Conservation (phyloP, 192 early-diverging fungal species). For the Coemansia sp. region DNA sequence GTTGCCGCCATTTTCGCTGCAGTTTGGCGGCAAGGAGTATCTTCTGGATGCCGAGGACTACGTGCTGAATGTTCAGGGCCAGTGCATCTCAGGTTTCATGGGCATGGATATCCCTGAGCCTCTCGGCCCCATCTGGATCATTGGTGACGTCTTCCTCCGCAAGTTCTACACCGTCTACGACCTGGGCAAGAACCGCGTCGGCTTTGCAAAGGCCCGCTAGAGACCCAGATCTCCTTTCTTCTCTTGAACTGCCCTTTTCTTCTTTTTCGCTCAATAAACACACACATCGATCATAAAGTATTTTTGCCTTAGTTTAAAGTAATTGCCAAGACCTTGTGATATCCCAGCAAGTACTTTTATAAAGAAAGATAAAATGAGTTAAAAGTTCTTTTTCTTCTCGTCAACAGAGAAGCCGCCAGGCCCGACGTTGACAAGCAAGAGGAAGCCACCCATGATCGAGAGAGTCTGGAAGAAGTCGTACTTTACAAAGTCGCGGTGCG, state of each 20-base stretch:
- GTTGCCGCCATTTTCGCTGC: constrained; percentile 76
- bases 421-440: constrained; percentile 89
- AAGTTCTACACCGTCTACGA: constrained; percentile 73
- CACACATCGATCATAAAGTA: too few relatives aligned
- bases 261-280: neutral
- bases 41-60: constrained; percentile 64
- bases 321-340: too few relatives aligned
- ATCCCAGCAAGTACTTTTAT: too few relatives aligned
- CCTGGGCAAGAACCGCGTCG: constrained; percentile 57
- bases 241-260: neutral
- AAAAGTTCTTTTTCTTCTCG: constrained; percentile 94
- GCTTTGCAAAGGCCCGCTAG: constrained; percentile 55
- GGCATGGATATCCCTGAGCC: constrained; percentile 85
- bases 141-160: constrained; percentile 81
- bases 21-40: constrained; percentile 76
- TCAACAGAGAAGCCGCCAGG: constrained; percentile 91
- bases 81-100: constrained; percentile 85
- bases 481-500: constrained; percentile 88
- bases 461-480: constrained; percentile 99
- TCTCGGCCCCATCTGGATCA: constrained; percentile 80
- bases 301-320: too few relatives aligned
- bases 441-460: constrained; percentile 93
- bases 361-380: neutral
- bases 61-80: constrained; percentile 61
- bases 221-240: neutral